Percentiles rank a stretch among this genome's conserved stretches.
Conservation (phyloP, 2,329 filamentous ascomycete genomes). For the Neopestalotiopsis sp. region DNA sequence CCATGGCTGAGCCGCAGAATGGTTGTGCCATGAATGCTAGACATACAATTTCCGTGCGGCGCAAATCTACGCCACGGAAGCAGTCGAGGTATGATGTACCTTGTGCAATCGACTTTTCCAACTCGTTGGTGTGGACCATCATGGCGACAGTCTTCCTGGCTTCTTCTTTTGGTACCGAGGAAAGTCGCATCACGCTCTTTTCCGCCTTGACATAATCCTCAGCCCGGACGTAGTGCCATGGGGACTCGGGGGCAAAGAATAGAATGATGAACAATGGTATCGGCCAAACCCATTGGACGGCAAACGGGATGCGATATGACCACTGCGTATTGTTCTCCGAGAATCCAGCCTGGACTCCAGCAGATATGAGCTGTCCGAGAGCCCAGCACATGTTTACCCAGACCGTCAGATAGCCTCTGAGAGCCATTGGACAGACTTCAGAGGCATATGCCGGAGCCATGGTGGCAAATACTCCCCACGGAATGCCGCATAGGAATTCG, state of each 20-base stretch:
- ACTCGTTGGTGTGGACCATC: constrained; percentile 19
- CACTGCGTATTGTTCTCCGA: constrained; percentile 37
- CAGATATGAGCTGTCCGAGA: constrained; percentile 46
- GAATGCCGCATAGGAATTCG: constrained; percentile 36
- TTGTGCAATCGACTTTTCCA: constrained; percentile 11
- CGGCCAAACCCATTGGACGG: constrained; percentile 51
- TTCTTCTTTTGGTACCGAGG: not conserved
- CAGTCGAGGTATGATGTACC: constrained; percentile 26
- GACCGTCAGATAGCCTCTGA: constrained; percentile 44
- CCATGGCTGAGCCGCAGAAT: constrained; percentile 27
- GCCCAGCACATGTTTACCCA: constrained; percentile 54
- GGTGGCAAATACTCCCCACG: constrained; percentile 38
- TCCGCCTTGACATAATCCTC: constrained; percentile 23
- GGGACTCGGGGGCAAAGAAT: constrained; percentile 48
- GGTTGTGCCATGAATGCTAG: constrained; percentile 31
- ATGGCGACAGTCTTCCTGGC: constrained; percentile 15
- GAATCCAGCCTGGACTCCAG: constrained; percentile 36
- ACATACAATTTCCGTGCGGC: constrained; percentile 37
- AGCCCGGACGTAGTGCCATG: constrained; percentile 43
- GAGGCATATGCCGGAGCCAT: constrained; percentile 39
- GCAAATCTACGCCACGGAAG: constrained; percentile 41
- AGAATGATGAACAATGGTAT: constrained; percentile 43
- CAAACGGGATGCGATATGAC: constrained; percentile 49
- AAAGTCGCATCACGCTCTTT: constrained; percentile 6
- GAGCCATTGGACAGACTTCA: constrained; percentile 22